Evolutionary conservation across 164 flowering plant genomes (phyloP).

Genomic region (Warburgia ugandensis): DNA sequence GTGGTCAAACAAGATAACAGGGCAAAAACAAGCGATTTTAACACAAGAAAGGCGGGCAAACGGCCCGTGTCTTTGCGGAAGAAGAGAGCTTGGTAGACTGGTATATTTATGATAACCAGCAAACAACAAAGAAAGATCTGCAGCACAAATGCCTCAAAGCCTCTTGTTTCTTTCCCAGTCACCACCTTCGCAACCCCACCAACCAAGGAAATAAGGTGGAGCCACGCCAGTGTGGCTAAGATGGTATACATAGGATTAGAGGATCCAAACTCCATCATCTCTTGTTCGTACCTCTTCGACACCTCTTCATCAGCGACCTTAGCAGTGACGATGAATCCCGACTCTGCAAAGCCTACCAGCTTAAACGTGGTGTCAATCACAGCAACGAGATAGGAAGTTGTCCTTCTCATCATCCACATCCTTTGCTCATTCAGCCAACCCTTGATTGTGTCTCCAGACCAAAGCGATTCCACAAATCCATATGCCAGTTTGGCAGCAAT

Average conservation of each 20-base stretch:
- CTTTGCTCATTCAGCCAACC: slow-evolving; percentile 25
- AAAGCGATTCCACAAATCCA: slow-evolving; percentile 37
- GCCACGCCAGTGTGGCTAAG: slow-evolving; percentile 18
- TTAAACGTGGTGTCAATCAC: slow-evolving; percentile 14
- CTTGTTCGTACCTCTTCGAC: slow-evolving; percentile 21
- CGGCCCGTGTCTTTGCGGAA: slow-evolving; percentile 24
- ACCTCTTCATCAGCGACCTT: slow-evolving; percentile 27
- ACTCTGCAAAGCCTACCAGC: slow-evolving; percentile 17
- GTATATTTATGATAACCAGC: slow-evolving; percentile 19
- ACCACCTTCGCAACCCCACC: slow-evolving; percentile 5
- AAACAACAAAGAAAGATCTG: slow-evolving; percentile 17
- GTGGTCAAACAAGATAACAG: slow-evolving; percentile 9
- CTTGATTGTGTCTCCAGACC: slow-evolving; percentile 31
- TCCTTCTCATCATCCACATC: slow-evolving; percentile 18
- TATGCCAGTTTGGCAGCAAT: slow-evolving; percentile 18
- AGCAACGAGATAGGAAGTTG: slow-evolving; percentile 21
- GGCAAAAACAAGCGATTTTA: slow-evolving; percentile 15
- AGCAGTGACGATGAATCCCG: slow-evolving; percentile 19
- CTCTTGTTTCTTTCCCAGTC: no score
- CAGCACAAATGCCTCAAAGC: slow-evolving; percentile 13
- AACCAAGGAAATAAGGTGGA: slow-evolving; percentile 17
- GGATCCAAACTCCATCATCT: slow-evolving; percentile 30
- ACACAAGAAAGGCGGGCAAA: slow-evolving; percentile 13
- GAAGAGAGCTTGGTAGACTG: slow-evolving; percentile 24
- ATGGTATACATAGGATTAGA: slow-evolving; percentile 29